Base-by-base conservation (phyloP, 495 filamentous ascomycete genomes). In the Neurospora terricola region DNA sequence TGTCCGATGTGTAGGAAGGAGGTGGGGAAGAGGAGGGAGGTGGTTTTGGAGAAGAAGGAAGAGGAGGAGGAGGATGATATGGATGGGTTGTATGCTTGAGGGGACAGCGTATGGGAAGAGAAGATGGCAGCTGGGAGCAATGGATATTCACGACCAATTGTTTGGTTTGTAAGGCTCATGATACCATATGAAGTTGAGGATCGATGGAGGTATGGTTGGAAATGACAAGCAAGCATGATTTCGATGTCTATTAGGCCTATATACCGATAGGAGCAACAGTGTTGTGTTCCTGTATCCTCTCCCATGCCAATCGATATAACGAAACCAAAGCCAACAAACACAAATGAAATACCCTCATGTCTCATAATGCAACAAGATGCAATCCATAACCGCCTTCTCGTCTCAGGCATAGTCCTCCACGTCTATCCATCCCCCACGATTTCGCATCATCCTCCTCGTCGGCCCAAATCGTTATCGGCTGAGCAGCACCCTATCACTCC, bases 1-100 rank as follows among this genome's bases (percentile, higher is more conserved):
- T 99, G 95, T 84, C 95, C 95, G 30, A 82, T 97, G 75, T 95
- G 97, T 79, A 86, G 95, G 66, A 88, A 89, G 78, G 90, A 94
- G 54, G 82, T 98, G 75, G 85, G 91, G 75, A 91, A 93, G 85
- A 90, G 90, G 86, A 90, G 89, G 82, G 83, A 87, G 75, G 86
- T 86, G 69, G 84, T 84, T 70, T 76, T 81, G 74, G 73, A 82
- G 75, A 73, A 78, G 37, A 76, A 77, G 34, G 34, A 86, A 10
- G 87, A 90, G 2, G 54, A 66, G 21, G 88, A 91, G 72, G 88
- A 90, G 70, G 88, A 90, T 73, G 90, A 92, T 79, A 88, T 89
- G 83, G 90, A 93, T 85, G 90, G 89, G 9, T 86, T 93, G 85
- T 95, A 93, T 82, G 91, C 89, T 70, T 94, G 76, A 86, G 38